phyloP scores from a whole-genome alignment of 129 eudicot genomes.

The Flaveria sonorensis region DNA sequence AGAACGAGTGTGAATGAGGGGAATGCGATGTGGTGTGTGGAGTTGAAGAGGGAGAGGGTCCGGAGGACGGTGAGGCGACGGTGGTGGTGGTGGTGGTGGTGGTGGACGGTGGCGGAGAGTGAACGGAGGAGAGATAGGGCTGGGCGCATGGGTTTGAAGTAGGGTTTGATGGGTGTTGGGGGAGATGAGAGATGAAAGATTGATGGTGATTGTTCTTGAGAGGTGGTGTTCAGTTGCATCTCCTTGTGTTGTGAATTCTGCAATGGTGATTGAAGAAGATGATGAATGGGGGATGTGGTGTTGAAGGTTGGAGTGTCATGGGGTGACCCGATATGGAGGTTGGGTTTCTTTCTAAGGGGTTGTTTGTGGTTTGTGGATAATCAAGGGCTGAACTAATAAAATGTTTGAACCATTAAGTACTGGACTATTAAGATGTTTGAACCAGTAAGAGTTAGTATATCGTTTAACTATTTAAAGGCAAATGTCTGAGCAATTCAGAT shows the following conservation, averaged over 20 bases:
- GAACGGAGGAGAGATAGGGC: slow-evolving; percentile 43
- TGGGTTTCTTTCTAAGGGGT: background rate
- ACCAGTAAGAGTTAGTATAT: too few species aligned
- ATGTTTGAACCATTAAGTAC: too few species aligned
- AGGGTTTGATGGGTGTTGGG: slow-evolving; percentile 20
- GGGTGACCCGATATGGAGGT: too few species aligned
- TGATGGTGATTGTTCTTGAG: slow-evolving; percentile 19
- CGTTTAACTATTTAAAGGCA: too few species aligned
- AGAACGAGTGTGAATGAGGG: slow-evolving; percentile 17
- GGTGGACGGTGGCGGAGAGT: slow-evolving; percentile 36
- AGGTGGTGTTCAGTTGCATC: slow-evolving; percentile 19
- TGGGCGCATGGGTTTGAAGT: slow-evolving; percentile 42
- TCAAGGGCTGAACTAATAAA: too few species aligned
- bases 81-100: slow-evolving; percentile 55
- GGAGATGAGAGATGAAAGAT: slow-evolving; percentile 15
- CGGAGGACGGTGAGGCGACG: slow-evolving; percentile 33
- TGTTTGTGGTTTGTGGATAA: too few species aligned
- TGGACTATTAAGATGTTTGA: too few species aligned
- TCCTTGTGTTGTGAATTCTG: slow-evolving; percentile 5
- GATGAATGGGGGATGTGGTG: background rate
- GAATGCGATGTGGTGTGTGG: background rate
- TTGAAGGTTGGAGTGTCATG: background rate
- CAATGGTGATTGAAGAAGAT: slow-evolving; percentile 3
- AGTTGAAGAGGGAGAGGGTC: slow-evolving; percentile 16
- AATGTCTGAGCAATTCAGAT: too few species aligned